A percentile compares a stretch with the other conserved stretches of the same genome.
Conservation (phyloP, 2,329 filamentous ascomycete genomes). For the Arthrobotrys sinensis region DNA sequence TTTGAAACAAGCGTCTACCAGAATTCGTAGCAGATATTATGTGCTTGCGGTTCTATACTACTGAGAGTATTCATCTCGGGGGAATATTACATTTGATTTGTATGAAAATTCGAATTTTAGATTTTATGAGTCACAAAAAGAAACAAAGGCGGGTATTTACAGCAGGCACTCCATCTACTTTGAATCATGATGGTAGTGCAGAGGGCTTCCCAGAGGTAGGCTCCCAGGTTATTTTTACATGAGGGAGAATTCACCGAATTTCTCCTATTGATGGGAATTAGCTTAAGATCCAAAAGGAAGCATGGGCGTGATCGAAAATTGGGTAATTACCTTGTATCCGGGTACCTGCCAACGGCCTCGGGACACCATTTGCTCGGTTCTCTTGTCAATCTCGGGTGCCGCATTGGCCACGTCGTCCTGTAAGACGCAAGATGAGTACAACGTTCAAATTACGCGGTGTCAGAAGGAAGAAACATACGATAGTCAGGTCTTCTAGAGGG, state of each 20-base stretch:
- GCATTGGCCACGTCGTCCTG: slow-evolving; percentile 95
- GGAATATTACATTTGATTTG: neutral
- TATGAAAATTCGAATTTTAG: neutral
- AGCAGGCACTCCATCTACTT: neutral
- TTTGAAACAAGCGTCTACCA: slow-evolving; percentile 73
- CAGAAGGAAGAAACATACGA: slow-evolving; percentile 77
- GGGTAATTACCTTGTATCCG: slow-evolving; percentile 90
- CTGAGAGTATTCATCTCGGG: neutral
- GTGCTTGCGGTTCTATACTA: no score
- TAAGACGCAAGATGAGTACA: slow-evolving; percentile 58
- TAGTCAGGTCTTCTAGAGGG: slow-evolving; percentile 96
- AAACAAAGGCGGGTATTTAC: slow-evolving; percentile 17
- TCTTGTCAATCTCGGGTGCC: slow-evolving; percentile 97
- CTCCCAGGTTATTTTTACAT: slow-evolving; percentile 76
- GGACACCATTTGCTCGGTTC: slow-evolving; percentile 92
- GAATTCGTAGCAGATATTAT: neutral
- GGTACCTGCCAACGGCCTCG: slow-evolving; percentile 99
- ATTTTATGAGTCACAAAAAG: slow-evolving; percentile 19
- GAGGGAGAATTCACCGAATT: slow-evolving; percentile 96
- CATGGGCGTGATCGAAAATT: neutral
- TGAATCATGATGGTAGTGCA: neutral
- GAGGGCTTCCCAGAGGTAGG: neutral
- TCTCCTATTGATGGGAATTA: slow-evolving; percentile 78
- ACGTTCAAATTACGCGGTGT: neutral
- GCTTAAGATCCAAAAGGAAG: slow-evolving; percentile 69